Base-by-base conservation (phyloP, 768 basidiomycete genomes). In the Leccinellum rugosiceps region DNA sequence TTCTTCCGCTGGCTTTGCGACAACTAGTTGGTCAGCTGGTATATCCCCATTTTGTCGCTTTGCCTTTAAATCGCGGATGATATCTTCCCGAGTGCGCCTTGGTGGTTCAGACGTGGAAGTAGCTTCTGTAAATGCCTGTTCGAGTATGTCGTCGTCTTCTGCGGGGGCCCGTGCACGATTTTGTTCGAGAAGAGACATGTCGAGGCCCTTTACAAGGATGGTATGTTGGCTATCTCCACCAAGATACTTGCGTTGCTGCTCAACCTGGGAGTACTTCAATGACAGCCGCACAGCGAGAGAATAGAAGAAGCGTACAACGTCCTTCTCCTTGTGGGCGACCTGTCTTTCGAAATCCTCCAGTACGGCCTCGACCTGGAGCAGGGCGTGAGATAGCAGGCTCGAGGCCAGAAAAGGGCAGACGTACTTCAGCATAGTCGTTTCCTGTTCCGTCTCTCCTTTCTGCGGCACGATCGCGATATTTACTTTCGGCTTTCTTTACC, bases 161-260 rank as follows among this genome's bases (percentile, higher is more conserved):
- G 78, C 76, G 14, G 81, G 76, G 2, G 76, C 77, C 38, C 86
- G 84, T 3, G 88, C 87, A 72, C 86, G 93, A 61, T 89, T 86
- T 63, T 92, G 90, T 65, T 92, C 89, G 15, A 97, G 78, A 7
- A 97, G 81, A 0, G 92, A 88, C 62, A 88, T 80, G 68, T 98
- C 95, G 47, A 98, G 84, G 26, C 92, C 92, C 67, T 94, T 96
- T 43, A 94, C 91, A 11, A 94, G 83, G 56, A 94, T 82, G 11
- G 91, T 86, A 68, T 95, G 93, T 57, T 89, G 81, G 43, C 85
- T 83, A 69, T 96, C 92, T 35, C 92, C 91, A 17, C 92, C 92
- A 6, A 94, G 82, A 68, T 90, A 91, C 56, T 77, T 79, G 34
- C 93, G 79, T 66, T 92, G 82, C 53, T 84, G 80, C 54, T 91